Evolutionary conservation across 2,329 filamentous ascomycete species (phyloP), one percentile per base, ranked within the genome.

Genomic region (Sarocladium strictum): DNA sequence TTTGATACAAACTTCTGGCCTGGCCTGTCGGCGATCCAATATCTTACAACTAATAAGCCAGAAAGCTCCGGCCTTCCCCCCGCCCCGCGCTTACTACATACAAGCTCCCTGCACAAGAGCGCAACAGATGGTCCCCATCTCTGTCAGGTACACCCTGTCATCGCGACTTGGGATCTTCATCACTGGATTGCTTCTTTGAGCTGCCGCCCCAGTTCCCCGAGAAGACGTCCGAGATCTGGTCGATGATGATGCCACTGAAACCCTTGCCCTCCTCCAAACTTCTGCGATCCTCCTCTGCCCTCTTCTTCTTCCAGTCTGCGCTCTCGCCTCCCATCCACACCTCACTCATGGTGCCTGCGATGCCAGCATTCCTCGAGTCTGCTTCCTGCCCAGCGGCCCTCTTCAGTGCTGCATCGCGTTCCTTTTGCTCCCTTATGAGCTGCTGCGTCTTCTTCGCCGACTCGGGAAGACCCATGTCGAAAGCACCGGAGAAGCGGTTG

Each of bases 281-380:
- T 65, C 75, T 76, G 57, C 71, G 71, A 62, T 83, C 78, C 64
- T 76, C 72, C 62, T 72, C 72, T 3, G 73, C 69, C 57, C 80
- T 70, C 72, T 76, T 76, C 67, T 75, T 67, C 63, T 73, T 71
- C 80, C 80, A 83, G 59, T 78, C 73, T 43, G 75, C 72, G n/a
- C 67, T 66, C 64, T 83, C 80, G 35, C 72, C 73, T 32, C 81
- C 82, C 75, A 82, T 79, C 82, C 81, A 85, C 15, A 84, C 65
- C 58, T 72, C 72, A 58, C 76, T 69, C 50, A 67, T 51, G 54
- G 67, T 60, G 9, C 49, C 49, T 11, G 63, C 64, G 27, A 65
- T 57, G 23, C 65, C 62, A 55, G 61, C 57, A 15, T 15, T 21
- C 49, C 19, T 37, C 3, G 27, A 11, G 58, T 59, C 60, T 55